Conservation (phyloP, 2,329 filamentous ascomycete genomes). For the Aureobasidium subglaciale region DNA sequence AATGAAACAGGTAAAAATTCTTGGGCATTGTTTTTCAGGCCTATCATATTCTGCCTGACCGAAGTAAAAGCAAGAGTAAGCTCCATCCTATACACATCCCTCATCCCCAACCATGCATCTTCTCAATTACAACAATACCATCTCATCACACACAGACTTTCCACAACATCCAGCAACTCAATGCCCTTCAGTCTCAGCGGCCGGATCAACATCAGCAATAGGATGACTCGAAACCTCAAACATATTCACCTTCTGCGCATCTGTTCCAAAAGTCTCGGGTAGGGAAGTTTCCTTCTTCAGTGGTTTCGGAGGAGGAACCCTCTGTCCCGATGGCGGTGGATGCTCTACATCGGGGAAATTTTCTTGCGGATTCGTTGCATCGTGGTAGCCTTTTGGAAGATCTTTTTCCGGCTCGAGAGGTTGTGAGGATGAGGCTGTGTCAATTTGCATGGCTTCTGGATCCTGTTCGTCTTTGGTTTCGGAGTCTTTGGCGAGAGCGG, state of each 20-base stretch:
- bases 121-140: too few relatives aligned
- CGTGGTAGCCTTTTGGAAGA: slow-evolving; percentile 10
- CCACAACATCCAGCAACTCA: too few relatives aligned
- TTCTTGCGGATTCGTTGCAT: neutral
- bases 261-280: slow-evolving; percentile 22
- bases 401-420: slow-evolving; percentile 21
- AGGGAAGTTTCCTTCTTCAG: slow-evolving; percentile 16
- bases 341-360: neutral
- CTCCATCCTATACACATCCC: too few relatives aligned
- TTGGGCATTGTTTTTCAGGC: too few relatives aligned
- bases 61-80: too few relatives aligned
- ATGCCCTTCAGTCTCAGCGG: neutral
- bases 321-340: slow-evolving; percentile 1
- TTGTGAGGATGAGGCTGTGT: neutral
- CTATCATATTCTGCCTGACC: too few relatives aligned
- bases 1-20: too few relatives aligned
- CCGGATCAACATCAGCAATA: slow-evolving; percentile 31
- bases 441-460: neutral
- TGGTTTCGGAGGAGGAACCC: slow-evolving; percentile 18
- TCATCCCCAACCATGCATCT: too few relatives aligned
- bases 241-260: slow-evolving; percentile 34
- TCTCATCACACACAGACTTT: too few relatives aligned
- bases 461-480: neutral
- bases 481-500: too few relatives aligned
- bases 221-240: slow-evolving; percentile 37